These are phyloP conservation scores for Beta macrorhiza DNA, from an alignment of 179 eudicot species.

Conservation along the genomic window DNA sequence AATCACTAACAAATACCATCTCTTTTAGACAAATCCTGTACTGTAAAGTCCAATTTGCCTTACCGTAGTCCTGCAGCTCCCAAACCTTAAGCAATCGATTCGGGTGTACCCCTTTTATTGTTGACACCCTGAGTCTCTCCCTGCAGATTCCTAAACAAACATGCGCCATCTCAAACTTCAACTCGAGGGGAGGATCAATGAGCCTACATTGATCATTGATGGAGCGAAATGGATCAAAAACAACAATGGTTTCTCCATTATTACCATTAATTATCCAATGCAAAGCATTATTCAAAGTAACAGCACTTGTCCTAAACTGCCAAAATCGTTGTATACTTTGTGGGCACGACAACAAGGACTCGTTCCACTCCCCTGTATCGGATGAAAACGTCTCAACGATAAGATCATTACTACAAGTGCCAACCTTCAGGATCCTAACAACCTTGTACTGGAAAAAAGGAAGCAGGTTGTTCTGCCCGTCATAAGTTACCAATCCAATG, in stretches of 20 bases:
- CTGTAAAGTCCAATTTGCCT: background rate
- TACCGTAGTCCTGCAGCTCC: conserved; percentile 7
- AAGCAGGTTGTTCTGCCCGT: background rate
- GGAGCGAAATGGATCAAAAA: background rate
- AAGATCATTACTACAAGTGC: background rate
- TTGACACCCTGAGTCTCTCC: conserved; percentile 10
- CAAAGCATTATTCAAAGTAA: background rate
- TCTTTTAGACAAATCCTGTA: conserved; percentile 13
- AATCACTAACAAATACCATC: conserved; percentile 8
- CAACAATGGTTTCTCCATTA: conserved; percentile 1
- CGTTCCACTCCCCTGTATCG: conserved; percentile 8
- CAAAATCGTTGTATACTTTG: background rate
- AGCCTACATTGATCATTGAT: background rate
- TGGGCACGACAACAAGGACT: conserved; percentile 3
- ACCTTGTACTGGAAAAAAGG: background rate
- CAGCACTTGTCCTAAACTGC: conserved; percentile 14
- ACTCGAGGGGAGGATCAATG: conserved; percentile 6
- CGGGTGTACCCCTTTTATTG: conserved; percentile 16
- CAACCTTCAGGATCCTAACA: conserved; percentile 10
- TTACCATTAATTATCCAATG: conserved; percentile 16
- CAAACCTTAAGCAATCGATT: conserved; percentile 10
- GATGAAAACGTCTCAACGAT: conserved; percentile 3
- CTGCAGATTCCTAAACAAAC: conserved; percentile 9
- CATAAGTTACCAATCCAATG: conserved; percentile 1
- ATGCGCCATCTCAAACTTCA: conserved; percentile 13